Evolutionary conservation across 495 filamentous ascomycete genomes (phyloP), one percentile per base, ranked within the genome.

Genomic region (Penicillium atrosanguineum): DNA sequence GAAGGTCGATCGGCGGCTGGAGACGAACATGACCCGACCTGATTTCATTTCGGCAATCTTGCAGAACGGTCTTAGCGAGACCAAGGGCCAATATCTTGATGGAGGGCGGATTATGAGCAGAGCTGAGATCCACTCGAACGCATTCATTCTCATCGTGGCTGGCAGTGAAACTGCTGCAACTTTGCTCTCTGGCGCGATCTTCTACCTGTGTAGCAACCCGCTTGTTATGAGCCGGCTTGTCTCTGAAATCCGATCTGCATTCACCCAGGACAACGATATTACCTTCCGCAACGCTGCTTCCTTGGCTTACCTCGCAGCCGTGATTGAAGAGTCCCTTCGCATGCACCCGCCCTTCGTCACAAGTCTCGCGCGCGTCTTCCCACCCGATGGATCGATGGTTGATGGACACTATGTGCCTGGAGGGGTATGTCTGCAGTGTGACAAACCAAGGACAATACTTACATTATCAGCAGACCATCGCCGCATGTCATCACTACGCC

Each of bases 131-230:
- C 62, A 68, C 43, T 61, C 65, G 0, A 68, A 68, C 52, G 60
- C 62, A 1, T 63, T 61, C 21, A 65, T 68, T 16, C 42, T 74
- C 14, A 67, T 75, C 23, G 43, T 70, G 11, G 71, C 71, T 14
- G 83, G 82, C 7, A 82, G 77, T 56, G 83, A 86, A 57, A 86
- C 83, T 0, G 78, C 79, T 7, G 83, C 82, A 0, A 83, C 81
- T 0, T 51, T 71, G 1, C 53, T 86, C 0, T 62, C 64, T 0
- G 83, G 79, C 4, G 70, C 69, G 12, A 69, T 80, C 19, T 84
- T 72, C 45, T 74, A 79, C 38, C 72, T 86, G 0, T 65, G 79
- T 14, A 67, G 68, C 6, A 56, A 79, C 38, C 68, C 71, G 1
- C 59, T 66, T 0, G 62, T 64, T n/a, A 62, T 80, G 54, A 37